These are phyloP conservation scores for Clarireedia monteithiana DNA, from an alignment of 2,329 filamentous ascomycete species.

Conservation along the genomic window DNA sequence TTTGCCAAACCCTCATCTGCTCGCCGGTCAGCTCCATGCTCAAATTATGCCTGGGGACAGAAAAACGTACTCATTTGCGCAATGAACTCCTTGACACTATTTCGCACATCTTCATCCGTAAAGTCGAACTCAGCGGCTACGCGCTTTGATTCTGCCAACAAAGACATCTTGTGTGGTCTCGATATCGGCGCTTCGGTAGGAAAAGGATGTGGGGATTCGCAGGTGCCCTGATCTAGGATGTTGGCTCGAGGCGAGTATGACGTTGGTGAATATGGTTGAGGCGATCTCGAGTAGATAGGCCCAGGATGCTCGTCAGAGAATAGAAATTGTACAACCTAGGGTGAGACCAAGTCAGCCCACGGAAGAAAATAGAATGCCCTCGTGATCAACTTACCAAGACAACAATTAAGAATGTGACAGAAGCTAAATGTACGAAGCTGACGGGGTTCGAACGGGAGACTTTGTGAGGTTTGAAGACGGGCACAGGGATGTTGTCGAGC, in stretches of 20 bases:
- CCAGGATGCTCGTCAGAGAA: constrained; percentile 30
- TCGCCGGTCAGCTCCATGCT: constrained; percentile 12
- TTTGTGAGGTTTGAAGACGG: constrained; percentile 16
- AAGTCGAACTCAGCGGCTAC: constrained; percentile 85
- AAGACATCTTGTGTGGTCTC: constrained; percentile 50
- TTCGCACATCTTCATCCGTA: constrained; percentile 67
- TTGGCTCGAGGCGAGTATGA: constrained; percentile 38
- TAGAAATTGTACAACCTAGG: constrained; percentile 45
- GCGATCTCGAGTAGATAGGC: constrained; percentile 29
- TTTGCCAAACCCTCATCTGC: constrained; percentile 73
- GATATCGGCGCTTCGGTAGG: constrained; percentile 46
- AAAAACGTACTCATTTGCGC: constrained; percentile 65
- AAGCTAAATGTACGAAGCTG: constrained; percentile 28
- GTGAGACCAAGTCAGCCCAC: neutral
- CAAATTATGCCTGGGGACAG: constrained; percentile 12
- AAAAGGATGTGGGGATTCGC: constrained; percentile 48
- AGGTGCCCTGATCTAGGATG: constrained; percentile 39
- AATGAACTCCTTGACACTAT: constrained; percentile 78
- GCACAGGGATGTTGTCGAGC: neutral
- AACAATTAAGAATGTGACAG: constrained; percentile 25
- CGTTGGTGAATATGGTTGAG: constrained; percentile 24
- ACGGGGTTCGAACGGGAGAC: constrained; percentile 22
- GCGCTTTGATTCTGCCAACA: constrained; percentile 65
- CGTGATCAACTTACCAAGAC: constrained; percentile 23
- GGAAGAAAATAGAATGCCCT: neutral